Conservation (phyloP, 768 basidiomycete genomes). For the Auricularia cornea region DNA sequence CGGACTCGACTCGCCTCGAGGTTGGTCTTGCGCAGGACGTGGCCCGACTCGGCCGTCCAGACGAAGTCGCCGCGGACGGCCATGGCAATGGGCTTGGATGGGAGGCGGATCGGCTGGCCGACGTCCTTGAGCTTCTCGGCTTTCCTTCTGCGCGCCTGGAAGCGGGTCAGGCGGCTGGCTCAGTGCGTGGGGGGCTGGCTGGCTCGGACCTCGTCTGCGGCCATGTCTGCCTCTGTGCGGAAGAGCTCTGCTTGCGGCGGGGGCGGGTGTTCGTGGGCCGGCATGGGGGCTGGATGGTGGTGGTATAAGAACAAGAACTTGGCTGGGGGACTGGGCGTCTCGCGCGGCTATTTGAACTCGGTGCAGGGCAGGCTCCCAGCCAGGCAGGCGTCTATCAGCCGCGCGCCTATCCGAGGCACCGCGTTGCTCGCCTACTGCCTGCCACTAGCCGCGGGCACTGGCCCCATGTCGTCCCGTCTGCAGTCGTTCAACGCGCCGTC, state of each 20-base stretch:
- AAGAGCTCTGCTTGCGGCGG: slow-evolving; percentile 29
- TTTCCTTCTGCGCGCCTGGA: slow-evolving; percentile 65
- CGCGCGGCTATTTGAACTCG: background rate
- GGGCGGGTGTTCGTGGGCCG: background rate
- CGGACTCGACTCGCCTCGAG: slow-evolving; percentile 49
- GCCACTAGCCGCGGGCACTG: background rate
- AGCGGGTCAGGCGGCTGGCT: slow-evolving; percentile 7
- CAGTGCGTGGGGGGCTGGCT: no score
- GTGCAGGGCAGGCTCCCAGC: background rate
- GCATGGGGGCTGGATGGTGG: background rate
- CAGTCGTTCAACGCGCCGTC: slow-evolving; percentile 78
- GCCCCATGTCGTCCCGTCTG: slow-evolving; percentile 45
- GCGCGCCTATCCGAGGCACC: background rate
- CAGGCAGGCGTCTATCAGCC: background rate
- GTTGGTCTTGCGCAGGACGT: slow-evolving; percentile 62
- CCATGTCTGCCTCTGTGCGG: slow-evolving; percentile 63
- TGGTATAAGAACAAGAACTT: background rate
- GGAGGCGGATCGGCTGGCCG: slow-evolving; percentile 71
- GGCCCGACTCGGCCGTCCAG: slow-evolving; percentile 87
- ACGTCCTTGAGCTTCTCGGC: slow-evolving; percentile 58
- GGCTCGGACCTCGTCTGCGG: slow-evolving; percentile 42
- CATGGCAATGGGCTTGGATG: slow-evolving; percentile 67
- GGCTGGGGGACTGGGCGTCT: background rate
- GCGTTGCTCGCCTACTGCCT: background rate
- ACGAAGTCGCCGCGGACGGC: slow-evolving; percentile 54